Percentiles rank a stretch among this genome's conserved stretches.
These are phyloP conservation scores for Backusella circina DNA, from an alignment of 192 early-diverging fungal species.

Conservation along the genomic window DNA sequence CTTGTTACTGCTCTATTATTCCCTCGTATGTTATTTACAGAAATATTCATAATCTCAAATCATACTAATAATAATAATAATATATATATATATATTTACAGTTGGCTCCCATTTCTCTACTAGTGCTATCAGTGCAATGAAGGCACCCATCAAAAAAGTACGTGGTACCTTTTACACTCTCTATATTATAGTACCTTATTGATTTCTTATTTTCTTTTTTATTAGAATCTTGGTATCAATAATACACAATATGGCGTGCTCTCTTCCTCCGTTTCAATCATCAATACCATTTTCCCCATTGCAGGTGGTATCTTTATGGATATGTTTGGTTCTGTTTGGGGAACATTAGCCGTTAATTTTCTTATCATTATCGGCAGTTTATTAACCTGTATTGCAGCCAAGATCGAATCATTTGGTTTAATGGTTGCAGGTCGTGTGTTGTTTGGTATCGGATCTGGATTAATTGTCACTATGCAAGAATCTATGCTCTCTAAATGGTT, in stretches of 20 bases:
- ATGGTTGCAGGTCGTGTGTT: slow-evolving; percentile 55
- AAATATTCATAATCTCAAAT: not conserved
- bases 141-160: slow-evolving; percentile 70
- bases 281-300: slow-evolving; percentile 57
- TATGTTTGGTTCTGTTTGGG: slow-evolving; percentile 56
- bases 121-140: slow-evolving; percentile 67
- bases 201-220: not conserved
- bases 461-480: slow-evolving; percentile 75
- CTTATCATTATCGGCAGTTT: slow-evolving; percentile 55
- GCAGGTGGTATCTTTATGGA: slow-evolving; percentile 59
- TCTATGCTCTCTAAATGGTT: slow-evolving; percentile 76
- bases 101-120: slow-evolving; percentile 70
- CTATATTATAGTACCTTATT: not conserved
- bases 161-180: not conserved
- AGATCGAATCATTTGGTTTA: slow-evolving; percentile 39
- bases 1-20: slow-evolving; percentile 56
- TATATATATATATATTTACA: too few species aligned
- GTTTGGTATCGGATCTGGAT: slow-evolving; percentile 66
- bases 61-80: not conserved
- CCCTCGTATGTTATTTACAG: slow-evolving; percentile 42
- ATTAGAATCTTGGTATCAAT: slow-evolving; percentile 49
- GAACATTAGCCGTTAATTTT: slow-evolving; percentile 50
- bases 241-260: slow-evolving; percentile 62
- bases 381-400: slow-evolving; percentile 47
- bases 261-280: slow-evolving; percentile 56